These are phyloP conservation scores for Narthecium ossifragum DNA, from an alignment of 106 monocot species.

Conservation along the genomic window DNA sequence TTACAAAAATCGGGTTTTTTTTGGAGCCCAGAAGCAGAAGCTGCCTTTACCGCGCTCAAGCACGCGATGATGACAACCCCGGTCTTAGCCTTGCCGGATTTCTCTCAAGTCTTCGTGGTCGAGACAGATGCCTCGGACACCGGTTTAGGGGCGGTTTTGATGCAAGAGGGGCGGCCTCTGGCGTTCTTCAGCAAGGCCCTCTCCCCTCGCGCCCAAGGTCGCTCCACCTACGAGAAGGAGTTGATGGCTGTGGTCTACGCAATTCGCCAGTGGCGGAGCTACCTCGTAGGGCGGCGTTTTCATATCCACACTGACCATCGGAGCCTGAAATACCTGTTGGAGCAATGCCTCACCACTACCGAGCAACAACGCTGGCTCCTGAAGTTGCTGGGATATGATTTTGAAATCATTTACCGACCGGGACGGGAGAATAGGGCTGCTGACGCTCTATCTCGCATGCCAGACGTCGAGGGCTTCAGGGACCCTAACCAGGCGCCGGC, in stretches of 20 bases:
- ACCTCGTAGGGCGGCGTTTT: conserved; percentile 9
- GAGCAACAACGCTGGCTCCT: background rate
- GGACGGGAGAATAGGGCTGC: background rate
- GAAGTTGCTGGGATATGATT: no score
- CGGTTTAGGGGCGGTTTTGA: background rate
- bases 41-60: conserved; percentile 2
- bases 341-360: background rate
- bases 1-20: conserved; percentile 10
- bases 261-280: conserved; percentile 2
- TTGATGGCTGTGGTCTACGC: conserved; percentile 8
- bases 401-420: background rate
- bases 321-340: background rate
- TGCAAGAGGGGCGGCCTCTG: background rate
- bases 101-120: background rate
- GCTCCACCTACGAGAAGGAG: conserved; percentile 21
- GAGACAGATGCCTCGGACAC: conserved; percentile 15
- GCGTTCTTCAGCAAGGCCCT: conserved; percentile 14
- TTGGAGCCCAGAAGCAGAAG: background rate
- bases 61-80: background rate
- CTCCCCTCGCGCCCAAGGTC: background rate
- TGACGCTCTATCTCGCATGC: conserved; percentile 11
- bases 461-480: background rate
- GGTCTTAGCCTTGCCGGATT: conserved; percentile 14
- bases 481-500: background rate
- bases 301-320: conserved; percentile 14